Conservation (phyloP, 2,329 filamentous ascomycete species). For the Dothistroma pini region DNA sequence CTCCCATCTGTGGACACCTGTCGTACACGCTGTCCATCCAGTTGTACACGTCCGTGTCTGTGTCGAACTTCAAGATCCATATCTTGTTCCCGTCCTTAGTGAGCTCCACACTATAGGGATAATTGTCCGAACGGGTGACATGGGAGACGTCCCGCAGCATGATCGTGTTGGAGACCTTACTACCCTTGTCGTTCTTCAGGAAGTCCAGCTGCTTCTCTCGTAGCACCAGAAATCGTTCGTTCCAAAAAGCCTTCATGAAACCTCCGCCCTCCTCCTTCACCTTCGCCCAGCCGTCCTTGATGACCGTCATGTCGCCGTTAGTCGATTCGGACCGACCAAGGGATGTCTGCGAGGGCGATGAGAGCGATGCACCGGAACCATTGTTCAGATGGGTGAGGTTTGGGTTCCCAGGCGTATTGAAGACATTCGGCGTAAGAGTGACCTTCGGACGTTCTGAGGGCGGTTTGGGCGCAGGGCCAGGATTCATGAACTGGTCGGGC, state of each 20-base stretch:
- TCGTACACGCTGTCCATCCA: conserved; percentile 99
- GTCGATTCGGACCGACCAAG: conserved; percentile 41
- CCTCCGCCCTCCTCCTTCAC: conserved; percentile 89
- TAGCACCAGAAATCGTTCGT: conserved; percentile 85
- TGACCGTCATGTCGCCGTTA: conserved; percentile 37
- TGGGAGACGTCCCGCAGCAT: conserved; percentile 82
- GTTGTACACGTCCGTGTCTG: conserved; percentile 94
- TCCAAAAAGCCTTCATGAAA: conserved; percentile 60
- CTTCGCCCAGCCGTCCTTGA: conserved; percentile 68
- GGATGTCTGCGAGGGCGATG: conserved; percentile 38
- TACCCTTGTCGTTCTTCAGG: conserved; percentile 79
- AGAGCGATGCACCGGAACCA: conserved; percentile 35
- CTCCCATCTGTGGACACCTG: conserved; percentile 93
- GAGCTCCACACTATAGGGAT: conserved; percentile 91
- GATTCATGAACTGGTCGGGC: conserved; percentile 83
- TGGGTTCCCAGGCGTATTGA: conserved; percentile 72
- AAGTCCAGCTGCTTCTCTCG: conserved; percentile 93
- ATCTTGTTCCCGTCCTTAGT: conserved; percentile 82
- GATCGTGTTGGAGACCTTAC: conserved; percentile 80
- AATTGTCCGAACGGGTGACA: conserved; percentile 85
- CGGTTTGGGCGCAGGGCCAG: conserved; percentile 87
- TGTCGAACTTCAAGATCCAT: conserved; percentile 88
- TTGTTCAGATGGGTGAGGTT: conserved; percentile 33
- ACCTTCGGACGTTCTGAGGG: conserved; percentile 75
- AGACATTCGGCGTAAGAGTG: conserved; percentile 69